Percentiles rank a stretch among this genome's conserved stretches.
These are phyloP conservation scores for Rhizopus arrhizus DNA, from an alignment of 371 early-diverging fungal species.

Conservation along the genomic window DNA sequence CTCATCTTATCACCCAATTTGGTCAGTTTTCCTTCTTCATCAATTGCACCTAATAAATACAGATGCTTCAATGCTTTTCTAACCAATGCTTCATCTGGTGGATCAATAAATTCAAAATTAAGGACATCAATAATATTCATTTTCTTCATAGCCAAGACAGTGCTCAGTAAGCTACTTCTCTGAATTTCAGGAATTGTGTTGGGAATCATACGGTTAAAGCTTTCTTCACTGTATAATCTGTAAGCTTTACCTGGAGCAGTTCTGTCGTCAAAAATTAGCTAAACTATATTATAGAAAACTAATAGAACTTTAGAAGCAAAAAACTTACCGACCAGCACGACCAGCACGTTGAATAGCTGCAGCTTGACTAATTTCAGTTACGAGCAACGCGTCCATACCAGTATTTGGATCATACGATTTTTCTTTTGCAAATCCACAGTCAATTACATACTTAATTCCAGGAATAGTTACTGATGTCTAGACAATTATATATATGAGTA, in stretches of 20 bases:
- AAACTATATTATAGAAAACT: background rate
- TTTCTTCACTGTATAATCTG: constrained; percentile 90
- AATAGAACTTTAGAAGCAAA: constrained; percentile 42
- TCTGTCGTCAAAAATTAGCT: background rate
- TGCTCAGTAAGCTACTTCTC: constrained; percentile 87
- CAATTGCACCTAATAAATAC: constrained; percentile 94
- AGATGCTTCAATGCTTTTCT: constrained; percentile 88
- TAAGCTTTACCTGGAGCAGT: constrained; percentile 91
- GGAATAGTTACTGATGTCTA: constrained; percentile 81
- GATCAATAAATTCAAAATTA: constrained; percentile 96
- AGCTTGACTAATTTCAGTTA: constrained; percentile 85
- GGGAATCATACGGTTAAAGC: constrained; percentile 79
- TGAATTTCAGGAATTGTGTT: constrained; percentile 96
- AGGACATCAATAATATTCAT: constrained; percentile 92
- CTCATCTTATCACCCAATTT: constrained; percentile 94
- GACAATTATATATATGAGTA: constrained; percentile 1
- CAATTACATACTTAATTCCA: constrained; percentile 90
- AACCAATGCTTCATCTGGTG: constrained; percentile 84
- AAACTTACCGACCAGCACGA: constrained; percentile 84
- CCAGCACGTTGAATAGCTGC: constrained; percentile 97
- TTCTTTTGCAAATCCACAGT: constrained; percentile 91
- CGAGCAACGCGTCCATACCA: constrained; percentile 83
- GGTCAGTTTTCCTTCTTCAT: constrained; percentile 87
- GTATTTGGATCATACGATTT: constrained; percentile 80
- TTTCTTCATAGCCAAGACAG: constrained; percentile 87